Evolutionary conservation across 805 yeast species (phyloP), one percentile per base, ranked within the genome.

Genomic region (Sungouiella blattae): DNA sequence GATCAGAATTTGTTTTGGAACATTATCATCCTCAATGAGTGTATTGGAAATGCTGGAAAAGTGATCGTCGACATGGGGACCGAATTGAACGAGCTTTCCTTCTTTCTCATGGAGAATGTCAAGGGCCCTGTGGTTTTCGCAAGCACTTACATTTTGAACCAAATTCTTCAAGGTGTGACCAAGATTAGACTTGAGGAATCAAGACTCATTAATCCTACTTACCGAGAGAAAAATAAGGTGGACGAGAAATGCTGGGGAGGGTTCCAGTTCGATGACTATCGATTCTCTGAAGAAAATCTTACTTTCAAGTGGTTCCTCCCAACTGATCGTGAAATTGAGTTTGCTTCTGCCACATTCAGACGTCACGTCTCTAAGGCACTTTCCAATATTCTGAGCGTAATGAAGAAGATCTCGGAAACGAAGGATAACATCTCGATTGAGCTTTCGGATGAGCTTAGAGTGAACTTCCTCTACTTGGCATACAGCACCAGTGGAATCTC

Each of bases 241-340:
- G 60, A 59, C 26, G 78, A 71, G 32, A 68, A 68, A 15, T 72
- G 80, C 39, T 85, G 94, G 94, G 94, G 94, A 30, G 87, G 78
- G 0, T 71, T 75, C 39, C 87, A 82, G 46, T 77, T 80, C 46
- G 75, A 73, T 41, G 58, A 67, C 0, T 49, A 57, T 13, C 66
- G 86, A 42, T 77, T 80, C 35, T 52, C 67, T 1, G 37, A 50
- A 9, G 72, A 71, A 11, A 72, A 75, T 41, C 55, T 84, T 22
- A 49, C 67, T 1, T 79, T 87, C 44, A 62, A 69, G 1, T 91
- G 98, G 98, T 87, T 80, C 49, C 55, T 70, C 1, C 97, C 98
- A 0, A 52, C 67, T 1, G 58, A 57, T 2, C 58, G 49, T 2
- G 88, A 82, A 30, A 62, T 86, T 2, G 62, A 63, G 0, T 73